Conservation (phyloP, 495 filamentous ascomycete species). For the Neurospora discreta region DNA sequence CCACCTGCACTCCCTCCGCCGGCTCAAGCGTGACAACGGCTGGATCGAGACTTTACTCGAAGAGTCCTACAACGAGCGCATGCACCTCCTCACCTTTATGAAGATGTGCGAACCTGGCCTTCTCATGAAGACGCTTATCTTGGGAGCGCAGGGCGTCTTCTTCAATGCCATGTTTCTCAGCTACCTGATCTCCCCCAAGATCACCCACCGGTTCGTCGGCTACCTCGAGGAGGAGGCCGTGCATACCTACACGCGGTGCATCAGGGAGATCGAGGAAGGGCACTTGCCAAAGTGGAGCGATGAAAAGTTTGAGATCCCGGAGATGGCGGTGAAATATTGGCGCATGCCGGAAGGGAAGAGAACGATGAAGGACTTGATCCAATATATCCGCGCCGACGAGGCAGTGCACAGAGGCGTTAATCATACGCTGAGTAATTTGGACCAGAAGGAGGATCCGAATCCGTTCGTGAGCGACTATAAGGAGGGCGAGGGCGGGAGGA, state of each 20-base stretch:
- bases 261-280: constrained; percentile 75
- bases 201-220: constrained; percentile 91
- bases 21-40: constrained; percentile 86
- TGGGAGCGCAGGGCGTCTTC: constrained; percentile 76
- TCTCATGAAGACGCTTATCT: constrained; percentile 82
- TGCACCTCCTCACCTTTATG: constrained; percentile 92
- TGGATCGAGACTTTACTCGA: constrained; percentile 97
- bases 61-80: constrained; percentile 90
- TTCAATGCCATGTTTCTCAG: constrained; percentile 88
- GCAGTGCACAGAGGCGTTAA: constrained; percentile 97
- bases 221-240: constrained; percentile 97
- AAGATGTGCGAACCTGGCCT: constrained; percentile 81
- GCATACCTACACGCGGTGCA: constrained; percentile 81
- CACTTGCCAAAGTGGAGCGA: constrained; percentile 67
- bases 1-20: constrained; percentile 71
- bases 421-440: constrained; percentile 79
- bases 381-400: constrained; percentile 81
- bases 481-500: constrained; percentile 31
- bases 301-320: constrained; percentile 62
- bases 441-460: constrained; percentile 77
- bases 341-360: constrained; percentile 76
- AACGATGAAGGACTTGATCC: constrained; percentile 74
- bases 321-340: constrained; percentile 86
- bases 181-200: constrained; percentile 81
- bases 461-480: constrained; percentile 75